phyloP scores from a whole-genome alignment of 768 basidiomycete species.

The Cystofilobasidium macerans region DNA sequence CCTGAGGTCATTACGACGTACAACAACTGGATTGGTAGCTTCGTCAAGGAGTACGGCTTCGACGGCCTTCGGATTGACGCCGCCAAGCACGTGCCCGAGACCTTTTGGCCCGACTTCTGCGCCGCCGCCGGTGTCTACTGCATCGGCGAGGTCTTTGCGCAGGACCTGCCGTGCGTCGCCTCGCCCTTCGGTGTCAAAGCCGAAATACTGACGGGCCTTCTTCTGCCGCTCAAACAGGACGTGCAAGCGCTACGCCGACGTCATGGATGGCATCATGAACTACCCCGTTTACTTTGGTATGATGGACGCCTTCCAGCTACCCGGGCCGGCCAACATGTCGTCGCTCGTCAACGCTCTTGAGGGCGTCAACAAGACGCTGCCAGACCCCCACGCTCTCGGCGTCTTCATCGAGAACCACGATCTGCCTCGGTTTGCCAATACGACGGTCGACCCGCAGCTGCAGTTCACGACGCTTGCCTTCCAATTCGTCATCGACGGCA shows the following conservation, averaged over 20 bases:
- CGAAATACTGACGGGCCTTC: neutral
- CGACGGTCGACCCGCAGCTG: constrained; percentile 60
- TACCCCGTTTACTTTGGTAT: constrained; percentile 55
- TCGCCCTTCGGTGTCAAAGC: neutral
- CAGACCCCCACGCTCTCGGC: constrained; percentile 45
- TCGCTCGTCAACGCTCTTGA: constrained; percentile 41
- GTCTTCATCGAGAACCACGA: constrained; percentile 76
- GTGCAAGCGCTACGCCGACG: constrained; percentile 17
- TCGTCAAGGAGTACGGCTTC: constrained; percentile 61
- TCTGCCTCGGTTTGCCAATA: constrained; percentile 59
- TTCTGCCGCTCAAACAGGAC: neutral
- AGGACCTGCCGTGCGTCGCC: constrained; percentile 18
- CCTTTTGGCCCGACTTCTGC: constrained; percentile 69
- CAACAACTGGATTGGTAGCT: constrained; percentile 54
- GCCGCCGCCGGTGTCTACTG: constrained; percentile 69
- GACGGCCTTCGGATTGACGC: constrained; percentile 66
- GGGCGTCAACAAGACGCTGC: constrained; percentile 11
- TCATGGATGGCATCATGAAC: constrained; percentile 25
- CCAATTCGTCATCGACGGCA: constrained; percentile 68
- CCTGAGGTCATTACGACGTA: constrained; percentile 53
- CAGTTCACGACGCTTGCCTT: constrained; percentile 65
- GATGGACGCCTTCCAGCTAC: constrained; percentile 56
- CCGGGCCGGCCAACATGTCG: constrained; percentile 56
- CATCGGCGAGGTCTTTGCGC: constrained; percentile 59
- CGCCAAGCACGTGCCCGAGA: constrained; percentile 50